phyloP scores from a whole-genome alignment of 495 filamentous ascomycete species.

The Aspergillus baeticus region DNA sequence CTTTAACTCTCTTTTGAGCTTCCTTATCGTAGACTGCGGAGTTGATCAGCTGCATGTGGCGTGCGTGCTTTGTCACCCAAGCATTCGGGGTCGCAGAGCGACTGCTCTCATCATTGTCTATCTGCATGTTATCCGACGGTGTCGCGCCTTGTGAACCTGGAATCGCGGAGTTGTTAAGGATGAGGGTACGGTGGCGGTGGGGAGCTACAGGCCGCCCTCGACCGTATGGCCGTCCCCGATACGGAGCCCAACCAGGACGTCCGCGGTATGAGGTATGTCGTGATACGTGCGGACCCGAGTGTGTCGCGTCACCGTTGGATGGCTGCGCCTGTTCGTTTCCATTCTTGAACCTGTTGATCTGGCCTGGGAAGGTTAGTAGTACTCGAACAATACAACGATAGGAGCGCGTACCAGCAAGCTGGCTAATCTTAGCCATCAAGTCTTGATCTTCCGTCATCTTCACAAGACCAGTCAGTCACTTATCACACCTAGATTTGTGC shows the following conservation, averaged over 20 bases:
- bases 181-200: constrained; percentile 70
- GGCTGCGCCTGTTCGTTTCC: constrained; percentile 43
- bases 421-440: constrained; percentile 71
- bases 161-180: constrained; percentile 59
- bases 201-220: constrained; percentile 39
- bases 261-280: constrained; percentile 41
- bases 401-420: constrained; percentile 62
- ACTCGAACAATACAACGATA: constrained; percentile 17
- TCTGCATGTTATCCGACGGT: constrained; percentile 36
- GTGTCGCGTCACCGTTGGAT: constrained; percentile 24
- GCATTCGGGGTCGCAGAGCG: constrained; percentile 36
- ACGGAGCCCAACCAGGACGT: constrained; percentile 46
- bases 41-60: constrained; percentile 89
- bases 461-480: neutral
- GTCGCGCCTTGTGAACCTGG: constrained; percentile 22
- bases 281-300: constrained; percentile 32
- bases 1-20: constrained; percentile 64
- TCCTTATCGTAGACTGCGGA: constrained; percentile 77
- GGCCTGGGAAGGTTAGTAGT: constrained; percentile 53
- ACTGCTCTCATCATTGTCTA: constrained; percentile 32
- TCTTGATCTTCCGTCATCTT: constrained; percentile 74
- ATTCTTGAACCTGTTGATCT: constrained; percentile 81
- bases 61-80: constrained; percentile 79
- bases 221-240: constrained; percentile 45
- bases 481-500: constrained; percentile 6